Conservation (phyloP, 2,329 filamentous ascomycete species). For the Nannizziopsis barbatae region DNA sequence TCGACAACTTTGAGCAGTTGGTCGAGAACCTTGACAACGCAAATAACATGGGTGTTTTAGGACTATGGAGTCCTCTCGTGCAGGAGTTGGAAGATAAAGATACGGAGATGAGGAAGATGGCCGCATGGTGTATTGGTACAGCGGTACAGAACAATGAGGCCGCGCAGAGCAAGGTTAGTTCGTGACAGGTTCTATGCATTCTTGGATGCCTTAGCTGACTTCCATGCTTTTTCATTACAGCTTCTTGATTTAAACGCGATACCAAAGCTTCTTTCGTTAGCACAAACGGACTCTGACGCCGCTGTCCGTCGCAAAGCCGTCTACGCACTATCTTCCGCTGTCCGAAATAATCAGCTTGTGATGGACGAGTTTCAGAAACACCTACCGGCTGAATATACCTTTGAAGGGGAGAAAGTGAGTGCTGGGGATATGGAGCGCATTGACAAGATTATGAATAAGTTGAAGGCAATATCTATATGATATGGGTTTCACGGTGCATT, state of each 20-base stretch:
- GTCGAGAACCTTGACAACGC: constrained; percentile 92
- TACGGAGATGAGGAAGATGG: constrained; percentile 64
- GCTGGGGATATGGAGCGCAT: constrained; percentile 79
- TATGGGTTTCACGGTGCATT: background rate
- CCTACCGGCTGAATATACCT: constrained; percentile 51
- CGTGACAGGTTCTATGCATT: constrained; percentile 6
- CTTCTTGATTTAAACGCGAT: constrained; percentile 54
- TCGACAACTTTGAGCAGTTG: constrained; percentile 90
- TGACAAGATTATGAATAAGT: constrained; percentile 58
- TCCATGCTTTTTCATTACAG: constrained; percentile 21
- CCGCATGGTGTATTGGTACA: constrained; percentile 88
- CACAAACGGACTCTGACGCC: constrained; percentile 47
- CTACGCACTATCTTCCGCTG: constrained; percentile 73
- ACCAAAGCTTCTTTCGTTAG: constrained; percentile 55
- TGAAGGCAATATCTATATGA: constrained; percentile 36
- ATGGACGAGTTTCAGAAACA: constrained; percentile 55
- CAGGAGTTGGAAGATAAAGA: constrained; percentile 56
- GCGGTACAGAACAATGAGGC: constrained; percentile 92
- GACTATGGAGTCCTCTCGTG: constrained; percentile 73
- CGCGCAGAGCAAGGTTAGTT: constrained; percentile 59
- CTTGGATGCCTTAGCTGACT: constrained; percentile 32
- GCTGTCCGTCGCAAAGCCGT: constrained; percentile 74
- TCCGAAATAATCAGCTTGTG: constrained; percentile 78
- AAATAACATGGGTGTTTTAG: constrained; percentile 73
- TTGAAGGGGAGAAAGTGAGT: constrained; percentile 57